Conservation (phyloP, 352 stramenopile species). For the Elongisporangium anandrum region DNA sequence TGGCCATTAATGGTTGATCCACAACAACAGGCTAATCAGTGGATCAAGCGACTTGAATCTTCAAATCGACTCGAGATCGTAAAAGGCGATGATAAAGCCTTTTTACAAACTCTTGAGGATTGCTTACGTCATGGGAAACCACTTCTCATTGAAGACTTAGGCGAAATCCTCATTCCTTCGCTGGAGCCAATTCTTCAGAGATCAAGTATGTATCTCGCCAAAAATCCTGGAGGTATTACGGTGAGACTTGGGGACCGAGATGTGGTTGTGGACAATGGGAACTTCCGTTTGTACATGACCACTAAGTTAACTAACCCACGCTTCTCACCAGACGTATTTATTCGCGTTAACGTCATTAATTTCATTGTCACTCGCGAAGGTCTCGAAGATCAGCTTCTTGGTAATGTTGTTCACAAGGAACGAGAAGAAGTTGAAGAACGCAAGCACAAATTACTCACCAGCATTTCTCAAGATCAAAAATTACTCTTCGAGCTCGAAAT, state of each 20-base stretch:
- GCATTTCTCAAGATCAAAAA: conserved; percentile 87
- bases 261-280: conserved; percentile 59
- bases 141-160: conserved; percentile 58
- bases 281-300: conserved; percentile 89
- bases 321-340: conserved; percentile 90
- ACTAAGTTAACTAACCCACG: conserved; percentile 91
- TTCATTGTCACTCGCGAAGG: conserved; percentile 91
- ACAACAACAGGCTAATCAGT: conserved; percentile 90
- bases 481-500: conserved; percentile 90
- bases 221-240: background rate
- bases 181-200: conserved; percentile 53
- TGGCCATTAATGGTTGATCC: conserved; percentile 94
- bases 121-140: conserved; percentile 32
- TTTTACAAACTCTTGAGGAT: conserved; percentile 38
- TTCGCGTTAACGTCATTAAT: conserved; percentile 92
- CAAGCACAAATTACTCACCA: conserved; percentile 80
- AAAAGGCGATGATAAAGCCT: conserved; percentile 46
- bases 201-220: background rate
- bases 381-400: conserved; percentile 87
- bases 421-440: conserved; percentile 83
- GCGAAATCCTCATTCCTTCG: conserved; percentile 41
- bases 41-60: conserved; percentile 87
- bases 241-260: conserved; percentile 74
- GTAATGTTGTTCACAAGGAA: conserved; percentile 85
- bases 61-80: conserved; percentile 57